phyloP scores from a whole-genome alignment of 2,329 filamentous ascomycete species.

The Cladosporium sp. region DNA sequence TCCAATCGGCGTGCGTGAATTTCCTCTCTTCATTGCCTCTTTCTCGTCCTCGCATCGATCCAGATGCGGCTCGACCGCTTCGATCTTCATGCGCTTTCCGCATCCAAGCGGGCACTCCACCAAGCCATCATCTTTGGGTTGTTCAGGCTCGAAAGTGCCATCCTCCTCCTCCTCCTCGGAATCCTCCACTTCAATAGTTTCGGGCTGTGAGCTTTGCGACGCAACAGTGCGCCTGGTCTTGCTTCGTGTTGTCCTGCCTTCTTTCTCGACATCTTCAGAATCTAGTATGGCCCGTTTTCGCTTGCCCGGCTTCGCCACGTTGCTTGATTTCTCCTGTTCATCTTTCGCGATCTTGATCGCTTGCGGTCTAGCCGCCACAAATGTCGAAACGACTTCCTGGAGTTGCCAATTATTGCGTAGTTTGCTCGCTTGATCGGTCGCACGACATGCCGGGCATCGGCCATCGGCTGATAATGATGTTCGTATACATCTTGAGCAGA shows the following conservation, averaged over 20 bases:
- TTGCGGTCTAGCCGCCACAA: conserved; percentile 58
- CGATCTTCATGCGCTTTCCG: conserved; percentile 69
- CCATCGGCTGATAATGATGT: conserved; percentile 76
- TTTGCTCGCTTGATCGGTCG: conserved; percentile 75
- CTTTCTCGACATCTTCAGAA: conserved; percentile 20
- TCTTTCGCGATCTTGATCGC: conserved; percentile 60
- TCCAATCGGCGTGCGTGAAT: conserved; percentile 17
- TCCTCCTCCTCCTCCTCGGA: conserved; percentile 39
- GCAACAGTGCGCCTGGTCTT: conserved; percentile 32
- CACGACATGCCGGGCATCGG: conserved; percentile 80
- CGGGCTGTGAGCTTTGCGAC: conserved; percentile 25
- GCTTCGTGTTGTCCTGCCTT: conserved; percentile 34
- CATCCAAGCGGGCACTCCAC: conserved; percentile 81
- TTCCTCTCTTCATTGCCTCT: conserved; percentile 24
- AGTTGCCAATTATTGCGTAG: conserved; percentile 79
- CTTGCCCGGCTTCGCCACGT: conserved; percentile 39
- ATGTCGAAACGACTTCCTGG: conserved; percentile 78
- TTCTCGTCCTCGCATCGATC: conserved; percentile 56
- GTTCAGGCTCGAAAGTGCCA: conserved; percentile 25
- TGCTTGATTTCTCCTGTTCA: conserved; percentile 20
- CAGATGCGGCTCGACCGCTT: conserved; percentile 73
- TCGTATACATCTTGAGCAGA: conserved; percentile 93
- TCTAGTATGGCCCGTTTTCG: conserved; percentile 43
- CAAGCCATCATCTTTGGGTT: conserved; percentile 61
- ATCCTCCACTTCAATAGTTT: conserved; percentile 32